Evolutionary conservation across 2,329 filamentous ascomycete species (phyloP), one percentile per base, ranked within the genome.

Genomic region (Byssoonygena ceratinophila): DNA sequence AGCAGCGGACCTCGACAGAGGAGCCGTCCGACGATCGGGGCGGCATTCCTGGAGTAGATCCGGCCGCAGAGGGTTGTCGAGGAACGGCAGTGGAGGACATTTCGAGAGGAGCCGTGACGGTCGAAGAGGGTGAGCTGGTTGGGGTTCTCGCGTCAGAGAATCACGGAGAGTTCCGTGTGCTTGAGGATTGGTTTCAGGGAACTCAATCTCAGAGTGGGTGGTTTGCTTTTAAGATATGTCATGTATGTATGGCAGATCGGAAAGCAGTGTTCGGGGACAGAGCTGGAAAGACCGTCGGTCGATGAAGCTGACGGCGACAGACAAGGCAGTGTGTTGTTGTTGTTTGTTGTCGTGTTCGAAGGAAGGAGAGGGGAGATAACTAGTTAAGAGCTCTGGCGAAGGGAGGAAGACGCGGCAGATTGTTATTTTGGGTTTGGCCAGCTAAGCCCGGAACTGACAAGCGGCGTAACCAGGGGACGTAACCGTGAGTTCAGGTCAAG

Each of bases 1-100:
- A 75, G 59, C 73, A 75, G 48, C 72, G 71, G 49, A 73, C 70
- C 27, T 60, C 53, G 27, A 59, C 45, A 31, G 57, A 58, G 20
- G 58, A 46, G 5, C 63, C 52, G 16, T 51, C 47, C 18, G 64
- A 52, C 6, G 63, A 57, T 48, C 53, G 58, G 37, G 59, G 59
- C 29, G 59, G 58, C 39, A 62, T 54, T 34, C 59, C 59, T 27
- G 59, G 52, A 41, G 51, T 36, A 14, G 63, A 55, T 41, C 58
- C 53, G 41, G 55, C 58, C 53, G 62, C 55, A 43, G 65, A 53
- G 32, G 63, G 61, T 43, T 66, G 64, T 37, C 68, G 59, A 46
- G 64, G 64, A 18, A 68, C 57, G 31, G 67, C 63, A 22, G 69
- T 64, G 14, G 68, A 66, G 53, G 63, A 68, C 69, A 71, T 71